Evolutionary conservation across 1,284 basidiomycete species (phyloP).

Genomic region (Puccinia triticina): DNA sequence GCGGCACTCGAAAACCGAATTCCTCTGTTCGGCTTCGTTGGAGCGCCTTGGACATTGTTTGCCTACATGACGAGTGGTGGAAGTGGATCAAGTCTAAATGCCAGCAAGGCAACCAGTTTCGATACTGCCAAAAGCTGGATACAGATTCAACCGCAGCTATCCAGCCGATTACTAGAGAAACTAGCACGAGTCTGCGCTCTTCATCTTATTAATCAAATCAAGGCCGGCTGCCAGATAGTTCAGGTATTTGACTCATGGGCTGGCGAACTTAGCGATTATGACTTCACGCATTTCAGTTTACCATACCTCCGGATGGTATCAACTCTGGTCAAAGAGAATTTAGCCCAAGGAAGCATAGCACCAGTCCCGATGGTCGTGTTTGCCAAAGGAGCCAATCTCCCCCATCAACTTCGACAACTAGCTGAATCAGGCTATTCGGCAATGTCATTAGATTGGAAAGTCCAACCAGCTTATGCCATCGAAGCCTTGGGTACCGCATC

Average conservation of each 20-base stretch:
- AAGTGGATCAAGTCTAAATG: slow-evolving; percentile 63
- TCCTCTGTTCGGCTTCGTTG: slow-evolving; percentile 90
- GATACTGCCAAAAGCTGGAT: slow-evolving; percentile 89
- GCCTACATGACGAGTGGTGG: slow-evolving; percentile 96
- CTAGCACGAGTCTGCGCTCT: slow-evolving; percentile 84
- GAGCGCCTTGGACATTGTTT: slow-evolving; percentile 95
- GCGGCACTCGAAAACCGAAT: slow-evolving; percentile 78
- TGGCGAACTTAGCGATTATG: slow-evolving; percentile 81
- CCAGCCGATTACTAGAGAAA: slow-evolving; percentile 71
- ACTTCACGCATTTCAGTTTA: slow-evolving; percentile 76
- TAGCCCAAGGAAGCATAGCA: background rate
- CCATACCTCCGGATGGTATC: slow-evolving; percentile 71
- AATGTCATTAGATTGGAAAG: slow-evolving; percentile 84
- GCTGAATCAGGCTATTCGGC: slow-evolving; percentile 57
- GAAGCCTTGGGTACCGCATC: slow-evolving; percentile 63
- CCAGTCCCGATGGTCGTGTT: slow-evolving; percentile 78
- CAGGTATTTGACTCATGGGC: slow-evolving; percentile 97
- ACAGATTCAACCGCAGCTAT: slow-evolving; percentile 81
- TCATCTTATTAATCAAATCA: slow-evolving; percentile 83
- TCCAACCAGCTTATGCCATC: slow-evolving; percentile 73
- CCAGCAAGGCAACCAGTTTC: slow-evolving; percentile 60
- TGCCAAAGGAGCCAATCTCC: slow-evolving; percentile 74
- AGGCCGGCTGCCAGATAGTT: slow-evolving; percentile 79
- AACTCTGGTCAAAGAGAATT: slow-evolving; percentile 21
- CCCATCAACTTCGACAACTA: slow-evolving; percentile 36